Base-by-base conservation (phyloP, 2,329 filamentous ascomycete species). In the Rutstroemia sp. region DNA sequence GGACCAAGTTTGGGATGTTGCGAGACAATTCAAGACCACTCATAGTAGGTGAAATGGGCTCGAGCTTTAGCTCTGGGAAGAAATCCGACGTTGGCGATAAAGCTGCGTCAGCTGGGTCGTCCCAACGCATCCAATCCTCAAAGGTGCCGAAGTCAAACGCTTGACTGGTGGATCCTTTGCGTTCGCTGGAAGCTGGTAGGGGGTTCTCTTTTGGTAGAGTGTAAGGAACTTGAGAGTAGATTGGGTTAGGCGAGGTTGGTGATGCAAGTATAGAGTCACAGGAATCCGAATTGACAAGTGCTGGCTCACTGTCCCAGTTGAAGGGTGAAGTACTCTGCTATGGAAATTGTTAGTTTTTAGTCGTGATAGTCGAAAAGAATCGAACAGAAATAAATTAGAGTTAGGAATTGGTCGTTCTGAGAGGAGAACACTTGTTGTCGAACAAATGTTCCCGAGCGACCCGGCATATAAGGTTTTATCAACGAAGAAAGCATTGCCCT, bases 101-200 rank as follows among this genome's bases (percentile, higher is more conserved):
- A 14, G 64, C 62, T 23, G 62, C 59, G 54, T 64, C 65, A 19
- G 39, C 58, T 39, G 63, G 60, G 27, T 67, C 64, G 63, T 69
- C 67, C 67, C 67, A 69, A 40, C 60, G 61, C 62, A 67, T 66
- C 65, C 65, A 68, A 54, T 67, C 65, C 38, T 68, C 67, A 19
- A 65, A 68, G 5, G 64, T 61, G 14, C 64, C 63, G 30, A 65
- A 64, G 58, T 67, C 58, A 44, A 63, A 62, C 9, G 58, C 57
- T 55, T 63, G 56, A 17, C 64, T 61, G 9, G 53, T 51, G 19
- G 53, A 55, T 42, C 61, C 50, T 50, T 64, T 66, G 21, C 60
- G 50, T 21, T 50, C 54, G 5, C 56, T 52, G 14, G 38, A 49
- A 45, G 52, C 46, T 51, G 23, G 53, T 17, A 50, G 38, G 16